These are phyloP conservation scores for Lachancea sp. DNA, from an alignment of 805 yeast species.

Conservation along the genomic window DNA sequence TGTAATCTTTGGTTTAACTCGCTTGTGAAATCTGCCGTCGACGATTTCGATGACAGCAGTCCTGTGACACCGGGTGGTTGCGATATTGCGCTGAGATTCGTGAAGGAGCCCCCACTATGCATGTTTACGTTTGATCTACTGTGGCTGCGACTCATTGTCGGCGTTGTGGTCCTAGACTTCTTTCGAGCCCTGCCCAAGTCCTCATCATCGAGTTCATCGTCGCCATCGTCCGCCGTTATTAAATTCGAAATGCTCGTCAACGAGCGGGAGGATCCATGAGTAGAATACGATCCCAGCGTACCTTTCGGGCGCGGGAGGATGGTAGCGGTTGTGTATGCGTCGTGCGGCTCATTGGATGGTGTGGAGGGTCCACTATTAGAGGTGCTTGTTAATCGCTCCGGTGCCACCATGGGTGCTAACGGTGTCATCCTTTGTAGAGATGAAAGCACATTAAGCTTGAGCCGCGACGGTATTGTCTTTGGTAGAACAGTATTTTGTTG, in stretches of 20 bases:
- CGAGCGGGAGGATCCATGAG: slow-evolving; percentile 21
- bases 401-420: slow-evolving; percentile 18
- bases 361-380: slow-evolving; percentile 6
- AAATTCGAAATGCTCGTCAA: slow-evolving; percentile 13
- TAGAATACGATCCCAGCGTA: slow-evolving; percentile 10
- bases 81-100: not conserved
- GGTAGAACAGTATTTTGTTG: slow-evolving; percentile 1
- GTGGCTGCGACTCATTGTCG: slow-evolving; percentile 25
- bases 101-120: slow-evolving; percentile 1
- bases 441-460: slow-evolving; percentile 36
- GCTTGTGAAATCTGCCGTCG: slow-evolving; percentile 11
- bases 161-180: slow-evolving; percentile 27
- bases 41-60: slow-evolving; percentile 4
- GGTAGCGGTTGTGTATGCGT: slow-evolving; percentile 6
- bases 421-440: slow-evolving; percentile 64
- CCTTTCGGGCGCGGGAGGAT: slow-evolving; percentile 2
- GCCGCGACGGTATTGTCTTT: slow-evolving; percentile 6
- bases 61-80: slow-evolving; percentile 9
- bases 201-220: slow-evolving; percentile 16
- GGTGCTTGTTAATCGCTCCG: not conserved
- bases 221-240: slow-evolving; percentile 13
- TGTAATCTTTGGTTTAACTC: slow-evolving; percentile 20
- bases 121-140: slow-evolving; percentile 18
- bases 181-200: slow-evolving; percentile 21
- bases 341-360: slow-evolving; percentile 10